A percentile compares a stretch with the other conserved stretches of the same genome.
Conservation (phyloP, 2,329 filamentous ascomycete species). For the Diaporthe ampelina region DNA sequence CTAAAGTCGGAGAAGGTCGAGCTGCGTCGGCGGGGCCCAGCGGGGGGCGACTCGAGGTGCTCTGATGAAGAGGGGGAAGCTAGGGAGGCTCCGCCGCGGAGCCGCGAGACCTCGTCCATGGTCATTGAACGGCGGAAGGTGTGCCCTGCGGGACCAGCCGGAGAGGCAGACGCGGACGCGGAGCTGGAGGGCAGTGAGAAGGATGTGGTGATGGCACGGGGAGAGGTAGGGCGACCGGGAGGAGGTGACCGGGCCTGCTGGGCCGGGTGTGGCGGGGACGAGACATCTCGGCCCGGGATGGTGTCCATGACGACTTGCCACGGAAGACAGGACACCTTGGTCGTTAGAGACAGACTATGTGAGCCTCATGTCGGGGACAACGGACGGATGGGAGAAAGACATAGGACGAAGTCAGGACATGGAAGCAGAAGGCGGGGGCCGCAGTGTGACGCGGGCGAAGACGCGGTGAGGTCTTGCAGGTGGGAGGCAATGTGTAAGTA, state of each 20-base stretch:
- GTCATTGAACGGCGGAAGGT: constrained; percentile 58
- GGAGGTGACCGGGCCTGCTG: constrained; percentile 25
- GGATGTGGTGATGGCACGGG: constrained; percentile 31
- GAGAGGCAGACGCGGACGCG: constrained; percentile 9
- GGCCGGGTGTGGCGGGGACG: constrained; percentile 21
- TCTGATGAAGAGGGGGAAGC: constrained; percentile 46
- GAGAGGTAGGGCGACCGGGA: constrained; percentile 28
- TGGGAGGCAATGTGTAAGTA: neutral
- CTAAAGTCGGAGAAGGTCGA: constrained; percentile 85
- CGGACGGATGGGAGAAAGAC: constrained; percentile 11
- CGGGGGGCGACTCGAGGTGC: constrained; percentile 46
- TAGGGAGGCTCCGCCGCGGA: constrained; percentile 45
- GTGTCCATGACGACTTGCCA: constrained; percentile 32
- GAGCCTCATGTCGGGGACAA: constrained; percentile 25
- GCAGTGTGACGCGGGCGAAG: constrained; percentile 13
- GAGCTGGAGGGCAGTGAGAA: constrained; percentile 25
- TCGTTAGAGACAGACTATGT: constrained; percentile 10
- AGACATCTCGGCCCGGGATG: constrained; percentile 17
- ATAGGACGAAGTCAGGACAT: constrained; percentile 6
- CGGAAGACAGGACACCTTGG: constrained; percentile 18
- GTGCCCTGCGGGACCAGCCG: constrained; percentile 50
- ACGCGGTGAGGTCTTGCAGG: neutral
- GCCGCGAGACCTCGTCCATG: constrained; percentile 51
- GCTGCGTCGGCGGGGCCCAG: constrained; percentile 71
- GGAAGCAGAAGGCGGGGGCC: constrained; percentile 3